Conservation (phyloP, 2,329 filamentous ascomycete species). For the Diaporthe humulicola region DNA sequence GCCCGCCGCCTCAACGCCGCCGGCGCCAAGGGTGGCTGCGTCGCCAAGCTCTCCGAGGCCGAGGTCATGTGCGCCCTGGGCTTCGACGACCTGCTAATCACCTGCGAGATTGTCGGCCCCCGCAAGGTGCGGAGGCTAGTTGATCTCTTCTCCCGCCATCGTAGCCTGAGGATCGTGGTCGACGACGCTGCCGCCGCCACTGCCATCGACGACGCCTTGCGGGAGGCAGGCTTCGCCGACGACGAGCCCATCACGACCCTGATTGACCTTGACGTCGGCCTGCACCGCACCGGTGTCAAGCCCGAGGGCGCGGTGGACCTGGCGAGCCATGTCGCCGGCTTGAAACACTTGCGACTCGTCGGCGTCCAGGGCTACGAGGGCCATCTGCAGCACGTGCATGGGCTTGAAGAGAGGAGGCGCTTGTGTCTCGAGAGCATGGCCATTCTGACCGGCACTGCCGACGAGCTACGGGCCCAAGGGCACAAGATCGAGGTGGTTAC, state of each 20-base stretch:
- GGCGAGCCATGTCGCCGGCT: slow-evolving; percentile 52
- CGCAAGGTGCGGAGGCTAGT: slow-evolving; percentile 61
- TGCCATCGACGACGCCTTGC: slow-evolving; percentile 59
- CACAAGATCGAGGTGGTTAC: slow-evolving; percentile 63
- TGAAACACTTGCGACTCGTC: slow-evolving; percentile 57
- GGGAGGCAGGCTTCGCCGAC: slow-evolving; percentile 46
- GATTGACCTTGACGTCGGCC: slow-evolving; percentile 64
- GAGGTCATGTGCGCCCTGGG: slow-evolving; percentile 57
- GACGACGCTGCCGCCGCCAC: slow-evolving; percentile 60
- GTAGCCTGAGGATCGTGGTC: slow-evolving; percentile 59
- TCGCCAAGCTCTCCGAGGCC: slow-evolving; percentile 64
- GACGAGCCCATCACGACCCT: slow-evolving; percentile 55
- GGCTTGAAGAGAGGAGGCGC: slow-evolving; percentile 54
- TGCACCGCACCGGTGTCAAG: slow-evolving; percentile 62
- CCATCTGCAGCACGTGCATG: slow-evolving; percentile 65
- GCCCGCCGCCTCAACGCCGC: slow-evolving; percentile 58
- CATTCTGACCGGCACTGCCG: slow-evolving; percentile 57
- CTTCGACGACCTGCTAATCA: slow-evolving; percentile 64
- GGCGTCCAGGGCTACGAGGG: slow-evolving; percentile 67
- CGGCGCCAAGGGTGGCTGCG: slow-evolving; percentile 64
- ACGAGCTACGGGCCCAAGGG: slow-evolving; percentile 55
- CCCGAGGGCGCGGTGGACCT: slow-evolving; percentile 56
- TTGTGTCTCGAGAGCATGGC: slow-evolving; percentile 61
- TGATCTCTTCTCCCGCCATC: slow-evolving; percentile 56
- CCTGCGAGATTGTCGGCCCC: slow-evolving; percentile 62